Evolutionary conservation across 805 yeast species (phyloP).

Genomic region (Candida chilensis): DNA sequence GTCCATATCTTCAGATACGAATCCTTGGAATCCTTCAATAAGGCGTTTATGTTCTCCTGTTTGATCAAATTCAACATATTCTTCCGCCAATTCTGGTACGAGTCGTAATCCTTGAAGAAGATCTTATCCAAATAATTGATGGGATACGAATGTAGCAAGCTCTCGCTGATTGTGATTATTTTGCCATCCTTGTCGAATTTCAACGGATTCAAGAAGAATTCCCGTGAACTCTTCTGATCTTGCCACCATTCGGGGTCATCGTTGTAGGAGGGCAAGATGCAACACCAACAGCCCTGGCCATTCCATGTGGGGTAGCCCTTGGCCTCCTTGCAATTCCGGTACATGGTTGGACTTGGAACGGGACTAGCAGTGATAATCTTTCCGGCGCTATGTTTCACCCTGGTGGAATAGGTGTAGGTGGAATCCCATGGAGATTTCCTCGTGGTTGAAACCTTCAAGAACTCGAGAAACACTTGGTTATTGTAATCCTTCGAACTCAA

Average conservation of each 20-base stretch:
- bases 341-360: slow-evolving; percentile 1
- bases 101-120: not conserved
- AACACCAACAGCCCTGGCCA: not conserved
- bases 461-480: not conserved
- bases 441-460: not conserved
- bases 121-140: slow-evolving; percentile 1
- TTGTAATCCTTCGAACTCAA: not conserved
- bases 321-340: not conserved
- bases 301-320: not conserved
- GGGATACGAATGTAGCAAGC: not conserved
- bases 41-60: not conserved
- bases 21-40: too few species aligned
- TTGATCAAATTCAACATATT: slow-evolving; percentile 1
- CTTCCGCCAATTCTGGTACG: not conserved
- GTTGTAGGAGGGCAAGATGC: not conserved
- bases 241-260: not conserved
- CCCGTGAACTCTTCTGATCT: not conserved
- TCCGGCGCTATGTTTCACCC: not conserved
- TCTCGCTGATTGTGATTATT: not conserved
- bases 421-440: not conserved
- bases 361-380: not conserved
- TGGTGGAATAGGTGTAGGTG: not conserved
- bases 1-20: too few species aligned
- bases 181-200: not conserved
- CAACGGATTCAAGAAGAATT: not conserved